Evolutionary conservation across 2,329 filamentous ascomycete species (phyloP).

Genomic region (Ascochyta fabae): DNA sequence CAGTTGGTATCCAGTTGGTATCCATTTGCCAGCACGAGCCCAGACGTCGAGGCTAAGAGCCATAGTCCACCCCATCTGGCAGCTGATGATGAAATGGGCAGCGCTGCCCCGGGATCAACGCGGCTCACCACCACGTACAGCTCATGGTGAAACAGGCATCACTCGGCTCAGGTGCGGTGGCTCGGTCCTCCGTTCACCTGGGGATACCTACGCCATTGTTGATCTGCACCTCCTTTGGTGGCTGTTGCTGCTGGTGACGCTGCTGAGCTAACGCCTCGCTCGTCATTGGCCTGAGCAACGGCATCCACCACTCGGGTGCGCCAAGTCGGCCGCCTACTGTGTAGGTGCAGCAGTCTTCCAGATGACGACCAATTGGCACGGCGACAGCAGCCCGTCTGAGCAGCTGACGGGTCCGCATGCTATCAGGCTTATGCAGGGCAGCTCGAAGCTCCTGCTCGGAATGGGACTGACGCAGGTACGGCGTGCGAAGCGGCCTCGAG

Average conservation of each 20-base stretch:
- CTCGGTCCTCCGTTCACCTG: slow-evolving; percentile 5
- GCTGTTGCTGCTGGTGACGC: slow-evolving; percentile 9
- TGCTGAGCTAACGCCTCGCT: background rate
- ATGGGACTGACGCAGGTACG: slow-evolving; percentile 23
- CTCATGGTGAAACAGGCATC: slow-evolving; percentile 11
- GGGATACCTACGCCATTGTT: background rate
- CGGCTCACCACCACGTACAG: slow-evolving; percentile 6
- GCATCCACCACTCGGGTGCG: background rate
- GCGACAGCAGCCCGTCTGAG: slow-evolving; percentile 11
- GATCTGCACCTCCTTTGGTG: background rate
- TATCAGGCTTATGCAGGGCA: slow-evolving; percentile 27
- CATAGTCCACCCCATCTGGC: slow-evolving; percentile 1
- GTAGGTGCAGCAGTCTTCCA: background rate
- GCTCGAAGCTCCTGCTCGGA: slow-evolving; percentile 2
- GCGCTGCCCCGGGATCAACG: slow-evolving; percentile 13
- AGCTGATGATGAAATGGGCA: slow-evolving; percentile 13
- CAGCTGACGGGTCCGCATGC: slow-evolving; percentile 18
- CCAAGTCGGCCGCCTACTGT: background rate
- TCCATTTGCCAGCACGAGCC: slow-evolving; percentile 13
- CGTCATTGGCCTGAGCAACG: slow-evolving; percentile 5
- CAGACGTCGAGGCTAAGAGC: slow-evolving; percentile 2
- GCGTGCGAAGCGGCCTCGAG: background rate
- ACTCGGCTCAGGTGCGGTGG: slow-evolving; percentile 1
- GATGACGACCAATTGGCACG: slow-evolving; percentile 20
- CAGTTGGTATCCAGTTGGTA: background rate